Evolutionary conservation across 164 flowering plant genomes (phyloP).

Genomic region (Tetrastigma voinierianum): DNA sequence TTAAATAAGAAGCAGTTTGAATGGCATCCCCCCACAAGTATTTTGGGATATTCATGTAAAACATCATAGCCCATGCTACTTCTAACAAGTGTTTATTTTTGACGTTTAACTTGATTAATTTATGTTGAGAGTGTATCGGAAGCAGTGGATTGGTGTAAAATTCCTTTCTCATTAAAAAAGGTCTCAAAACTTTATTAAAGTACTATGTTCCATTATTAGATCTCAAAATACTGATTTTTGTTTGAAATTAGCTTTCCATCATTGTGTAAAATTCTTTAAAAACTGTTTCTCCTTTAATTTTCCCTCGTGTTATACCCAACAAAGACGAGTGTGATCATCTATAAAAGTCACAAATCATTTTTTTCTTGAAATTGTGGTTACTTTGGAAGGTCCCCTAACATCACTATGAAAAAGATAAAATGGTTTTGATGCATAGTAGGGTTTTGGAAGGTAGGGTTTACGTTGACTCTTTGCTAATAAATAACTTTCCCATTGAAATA

Average conservation of each 20-base stretch:
- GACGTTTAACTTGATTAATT: neutral
- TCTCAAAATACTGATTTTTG: neutral
- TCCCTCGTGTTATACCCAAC: neutral
- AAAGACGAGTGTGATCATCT: too few relatives aligned
- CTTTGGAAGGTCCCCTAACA: neutral
- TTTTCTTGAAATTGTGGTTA: neutral
- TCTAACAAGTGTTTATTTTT: neutral
- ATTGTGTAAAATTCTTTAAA: neutral
- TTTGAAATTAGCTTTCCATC: neutral
- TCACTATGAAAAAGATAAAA: neutral
- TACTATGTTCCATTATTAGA: neutral
- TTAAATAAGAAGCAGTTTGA: too few relatives aligned
- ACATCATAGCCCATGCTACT: too few relatives aligned
- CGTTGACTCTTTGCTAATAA: too few relatives aligned
- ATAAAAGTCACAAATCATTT: too few relatives aligned
- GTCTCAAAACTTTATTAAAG: neutral
- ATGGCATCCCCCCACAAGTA: too few relatives aligned
- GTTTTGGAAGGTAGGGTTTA: too few relatives aligned
- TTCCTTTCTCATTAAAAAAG: neutral
- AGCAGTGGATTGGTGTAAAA: neutral
- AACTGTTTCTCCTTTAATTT: neutral
- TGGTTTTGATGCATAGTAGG: too few relatives aligned
- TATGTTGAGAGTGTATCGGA: neutral
- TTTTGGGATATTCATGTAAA: too few relatives aligned
- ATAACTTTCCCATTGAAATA: too few relatives aligned